Percentiles rank a stretch among this genome's conserved stretches.
These are phyloP conservation scores for Rhodotorula glutinis DNA, from an alignment of 1,284 basidiomycete genomes.

Conservation along the genomic window DNA sequence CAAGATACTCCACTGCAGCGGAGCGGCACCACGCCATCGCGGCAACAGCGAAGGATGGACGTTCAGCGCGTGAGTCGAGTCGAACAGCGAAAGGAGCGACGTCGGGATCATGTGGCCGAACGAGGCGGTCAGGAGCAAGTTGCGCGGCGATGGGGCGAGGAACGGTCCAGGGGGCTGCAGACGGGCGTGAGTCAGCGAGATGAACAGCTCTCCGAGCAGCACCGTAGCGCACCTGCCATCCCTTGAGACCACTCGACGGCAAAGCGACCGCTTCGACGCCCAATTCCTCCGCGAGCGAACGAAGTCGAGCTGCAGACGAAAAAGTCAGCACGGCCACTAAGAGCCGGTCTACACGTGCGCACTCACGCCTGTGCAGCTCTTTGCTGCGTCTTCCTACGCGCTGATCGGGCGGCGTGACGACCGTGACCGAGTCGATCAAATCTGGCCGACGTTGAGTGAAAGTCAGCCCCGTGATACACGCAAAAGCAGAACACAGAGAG, in stretches of 20 bases:
- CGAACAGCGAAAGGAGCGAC: constrained; percentile 64
- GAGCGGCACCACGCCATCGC: constrained; percentile 83
- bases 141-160: not conserved
- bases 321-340: not conserved
- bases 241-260: constrained; percentile 22
- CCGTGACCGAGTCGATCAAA: constrained; percentile 32
- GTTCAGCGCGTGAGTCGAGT: constrained; percentile 66
- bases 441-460: constrained; percentile 12
- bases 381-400: constrained; percentile 24
- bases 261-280: constrained; percentile 20
- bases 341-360: too few relatives aligned
- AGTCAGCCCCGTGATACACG: too few relatives aligned
- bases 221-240: constrained; percentile 25
- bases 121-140: constrained; percentile 78
- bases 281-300: constrained; percentile 34
- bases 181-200: too few relatives aligned
- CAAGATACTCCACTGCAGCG: constrained; percentile 80
- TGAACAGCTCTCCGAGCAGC: too few relatives aligned
- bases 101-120: constrained; percentile 83
- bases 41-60: constrained; percentile 90
- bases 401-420: constrained; percentile 40
- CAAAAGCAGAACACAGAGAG: too few relatives aligned
- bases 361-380: constrained; percentile 33
- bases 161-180: too few relatives aligned
- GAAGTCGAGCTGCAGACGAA: constrained; percentile 28